Evolutionary conservation across 1,284 basidiomycete species (phyloP).

Genomic region (Puccinia hordei): DNA sequence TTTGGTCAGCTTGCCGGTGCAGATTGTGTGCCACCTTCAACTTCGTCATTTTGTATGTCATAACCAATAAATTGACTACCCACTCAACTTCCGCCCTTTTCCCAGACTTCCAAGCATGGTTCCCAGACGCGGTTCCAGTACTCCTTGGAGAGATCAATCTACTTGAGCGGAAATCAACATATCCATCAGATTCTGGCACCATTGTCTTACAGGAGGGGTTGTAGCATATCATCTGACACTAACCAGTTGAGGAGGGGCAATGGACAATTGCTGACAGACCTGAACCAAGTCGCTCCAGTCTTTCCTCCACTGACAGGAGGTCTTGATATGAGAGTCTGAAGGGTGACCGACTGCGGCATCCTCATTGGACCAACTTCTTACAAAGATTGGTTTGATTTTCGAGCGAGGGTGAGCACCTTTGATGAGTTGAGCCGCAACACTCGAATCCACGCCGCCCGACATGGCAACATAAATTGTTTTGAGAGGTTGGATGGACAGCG

Average conservation of each 20-base stretch:
- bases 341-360: conserved; percentile 59
- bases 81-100: conserved; percentile 65
- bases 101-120: conserved; percentile 75
- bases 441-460: conserved; percentile 96
- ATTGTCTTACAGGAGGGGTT: background rate
- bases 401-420: conserved; percentile 64
- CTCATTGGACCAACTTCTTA: conserved; percentile 97
- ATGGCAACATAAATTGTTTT: conserved; percentile 79
- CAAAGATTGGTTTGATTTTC: conserved; percentile 64
- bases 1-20: background rate
- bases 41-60: conserved; percentile 7
- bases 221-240: conserved; percentile 63
- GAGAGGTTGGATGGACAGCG: background rate
- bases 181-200: conserved; percentile 34
- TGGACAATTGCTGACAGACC: conserved; percentile 66
- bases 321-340: conserved; percentile 53
- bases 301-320: conserved; percentile 89
- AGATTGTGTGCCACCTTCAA: conserved; percentile 54
- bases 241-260: conserved; percentile 61
- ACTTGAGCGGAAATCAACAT: conserved; percentile 4
- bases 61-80: background rate
- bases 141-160: conserved; percentile 79
- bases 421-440: conserved; percentile 76
- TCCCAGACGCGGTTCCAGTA: conserved; percentile 89
- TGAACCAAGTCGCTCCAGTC: conserved; percentile 88